Base-by-base conservation (phyloP, 495 filamentous ascomycete genomes). In the Achaetomiella virescens region DNA sequence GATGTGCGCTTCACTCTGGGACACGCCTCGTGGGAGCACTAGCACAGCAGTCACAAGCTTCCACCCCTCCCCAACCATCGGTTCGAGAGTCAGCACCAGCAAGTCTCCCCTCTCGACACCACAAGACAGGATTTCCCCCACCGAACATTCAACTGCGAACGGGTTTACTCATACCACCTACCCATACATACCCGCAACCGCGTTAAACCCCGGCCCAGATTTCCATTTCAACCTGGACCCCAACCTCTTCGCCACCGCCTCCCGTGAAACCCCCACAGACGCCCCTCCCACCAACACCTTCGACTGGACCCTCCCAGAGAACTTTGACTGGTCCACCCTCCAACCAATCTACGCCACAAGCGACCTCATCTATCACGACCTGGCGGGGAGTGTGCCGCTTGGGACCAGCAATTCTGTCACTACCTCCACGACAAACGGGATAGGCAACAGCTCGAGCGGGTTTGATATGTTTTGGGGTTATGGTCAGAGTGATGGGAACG, bases 341-440 rank as follows among this genome's bases (percentile, higher is more conserved):
- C 66, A 74, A 58, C 77, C 79, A n/a, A 75, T 81, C 37, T 81
- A 76, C 44, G 75, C 79, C 0, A 79, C 75, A 46, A 71, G 75
- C 33, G 79, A 83, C 47, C 65, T 83, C 7, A 61, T 77, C 0
- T 80, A 75, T 52, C 77, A 82, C 48, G 72, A 82, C 40, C 59
- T 83, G 1, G 20, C 7, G 3, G 14, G 31, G 41, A 37, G 36
- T 7, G 25, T 7, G 25, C 18, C 18, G 33, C 27, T 31, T 31
- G 27, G 27, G 4, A 31, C 27, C 27, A 31, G 4, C 27, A 9
- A 31, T 31, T 31, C 27, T 31, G 9, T 9, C 5, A 31, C 27
- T 9, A 31, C 27, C 27, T 5, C 4, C 27, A 12, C 4, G 31
- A 33, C 9, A 14, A 20, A 68, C 61, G 9, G 72, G 67, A 4